Evolutionary conservation across 768 basidiomycete species (phyloP).

Genomic region (Tricholoma matsutake): DNA sequence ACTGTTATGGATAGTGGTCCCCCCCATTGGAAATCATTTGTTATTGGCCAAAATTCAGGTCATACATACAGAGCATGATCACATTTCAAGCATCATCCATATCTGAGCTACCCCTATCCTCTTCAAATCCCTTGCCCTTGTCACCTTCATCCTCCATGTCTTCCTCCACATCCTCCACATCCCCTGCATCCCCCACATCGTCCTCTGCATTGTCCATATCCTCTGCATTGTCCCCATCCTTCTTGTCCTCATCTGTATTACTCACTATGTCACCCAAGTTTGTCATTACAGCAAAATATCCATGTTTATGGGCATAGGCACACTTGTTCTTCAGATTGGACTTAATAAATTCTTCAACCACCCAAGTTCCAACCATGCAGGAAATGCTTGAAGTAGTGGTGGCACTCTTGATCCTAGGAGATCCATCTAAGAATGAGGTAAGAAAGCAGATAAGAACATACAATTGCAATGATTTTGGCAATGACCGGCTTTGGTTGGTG

Average conservation of each 20-base stretch:
- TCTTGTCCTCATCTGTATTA: not conserved
- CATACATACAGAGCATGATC: not conserved
- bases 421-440: not conserved
- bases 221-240: not conserved
- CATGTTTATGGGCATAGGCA: not conserved
- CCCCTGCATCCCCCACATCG: not conserved
- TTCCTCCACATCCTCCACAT: not conserved
- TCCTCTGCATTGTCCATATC: not conserved
- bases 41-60: not conserved
- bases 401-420: not conserved
- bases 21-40: not conserved
- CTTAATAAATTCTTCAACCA: not conserved
- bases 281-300: not conserved
- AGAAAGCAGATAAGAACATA: not conserved
- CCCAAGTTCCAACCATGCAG: not conserved
- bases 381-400: not conserved
- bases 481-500: not conserved
- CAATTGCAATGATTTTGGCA: slow-evolving; percentile 1
- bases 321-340: slow-evolving; percentile 1
- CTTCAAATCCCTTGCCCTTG: not conserved
- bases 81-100: not conserved
- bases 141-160: not conserved
- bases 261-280: not conserved
- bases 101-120: not conserved
- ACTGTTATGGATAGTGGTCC: not conserved